A percentile compares a stretch with the other conserved stretches of the same genome.
Evolutionary conservation across 495 filamentous ascomycete species (phyloP).

Genomic region (Aspergillus funiculosus): DNA sequence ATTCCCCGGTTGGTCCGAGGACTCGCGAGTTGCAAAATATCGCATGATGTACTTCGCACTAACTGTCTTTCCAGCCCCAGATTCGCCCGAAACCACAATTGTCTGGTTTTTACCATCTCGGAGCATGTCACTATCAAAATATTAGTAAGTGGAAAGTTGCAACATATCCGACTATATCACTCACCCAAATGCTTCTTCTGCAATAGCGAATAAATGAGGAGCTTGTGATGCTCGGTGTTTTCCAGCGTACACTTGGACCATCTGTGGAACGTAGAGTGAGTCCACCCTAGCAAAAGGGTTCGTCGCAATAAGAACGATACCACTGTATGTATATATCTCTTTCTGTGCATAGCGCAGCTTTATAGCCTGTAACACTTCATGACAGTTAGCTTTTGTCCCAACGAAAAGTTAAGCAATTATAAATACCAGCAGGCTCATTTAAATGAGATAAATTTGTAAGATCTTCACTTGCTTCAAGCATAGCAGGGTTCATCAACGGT

Average conservation of each 20-base stretch:
- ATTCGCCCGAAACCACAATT: conserved; percentile 97
- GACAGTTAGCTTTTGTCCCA: conserved; percentile 30
- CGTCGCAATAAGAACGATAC: conserved; percentile 96
- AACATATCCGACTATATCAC: conserved; percentile 32
- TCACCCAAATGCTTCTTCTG: conserved; percentile 97
- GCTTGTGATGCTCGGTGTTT: conserved; percentile 95
- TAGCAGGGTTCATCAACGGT: conserved; percentile 94
- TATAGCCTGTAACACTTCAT: conserved; percentile 89
- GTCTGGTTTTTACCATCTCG: conserved; percentile 95
- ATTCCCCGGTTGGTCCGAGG: conserved; percentile 79
- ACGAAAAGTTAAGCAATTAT: background rate
- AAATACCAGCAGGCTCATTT: conserved; percentile 93
- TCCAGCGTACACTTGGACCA: conserved; percentile 98
- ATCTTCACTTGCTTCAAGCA: conserved; percentile 98
- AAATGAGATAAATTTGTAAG: conserved; percentile 95
- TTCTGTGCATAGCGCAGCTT: conserved; percentile 97
- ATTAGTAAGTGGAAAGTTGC: conserved; percentile 7
- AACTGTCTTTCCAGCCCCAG: conserved; percentile 96
- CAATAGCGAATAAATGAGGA: conserved; percentile 97
- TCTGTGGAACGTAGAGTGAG: conserved; percentile 95
- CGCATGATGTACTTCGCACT: conserved; percentile 99
- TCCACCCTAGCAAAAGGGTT: conserved; percentile 98
- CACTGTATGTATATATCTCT: conserved; percentile 99
- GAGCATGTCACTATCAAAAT: conserved; percentile 76
- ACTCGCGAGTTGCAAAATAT: conserved; percentile 97